Evolutionary conservation across 208 protist genomes (phyloP).

Genomic region (Tritrichomonas musculus): DNA sequence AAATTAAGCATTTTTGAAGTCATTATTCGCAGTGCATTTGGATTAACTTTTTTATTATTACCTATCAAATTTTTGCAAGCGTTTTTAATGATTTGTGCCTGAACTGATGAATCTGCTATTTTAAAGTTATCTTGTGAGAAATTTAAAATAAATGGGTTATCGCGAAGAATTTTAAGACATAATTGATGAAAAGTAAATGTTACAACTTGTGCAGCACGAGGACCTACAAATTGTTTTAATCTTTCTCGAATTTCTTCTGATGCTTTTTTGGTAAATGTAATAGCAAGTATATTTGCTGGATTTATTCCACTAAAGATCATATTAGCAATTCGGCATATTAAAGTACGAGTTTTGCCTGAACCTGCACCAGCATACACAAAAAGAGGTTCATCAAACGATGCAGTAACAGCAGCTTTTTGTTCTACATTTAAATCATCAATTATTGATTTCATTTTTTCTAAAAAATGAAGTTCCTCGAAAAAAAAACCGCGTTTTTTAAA

Average conservation of each 20-base stretch:
- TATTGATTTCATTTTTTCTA: not conserved
- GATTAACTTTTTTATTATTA: not conserved
- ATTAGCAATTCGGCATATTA: constrained; percentile 41
- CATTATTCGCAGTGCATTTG: not conserved
- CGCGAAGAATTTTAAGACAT: constrained; percentile 35
- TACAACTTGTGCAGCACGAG: not conserved
- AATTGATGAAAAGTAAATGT: constrained; percentile 40
- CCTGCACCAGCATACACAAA: constrained; percentile 39
- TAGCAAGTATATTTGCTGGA: constrained; percentile 42
- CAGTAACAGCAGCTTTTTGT: not conserved
- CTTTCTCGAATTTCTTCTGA: constrained; percentile 44
- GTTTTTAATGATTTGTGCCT: constrained; percentile 34
- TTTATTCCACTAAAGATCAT: constrained; percentile 35
- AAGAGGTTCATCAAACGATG: constrained; percentile 25
- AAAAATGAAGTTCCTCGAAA: not conserved
- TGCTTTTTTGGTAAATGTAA: constrained; percentile 47
- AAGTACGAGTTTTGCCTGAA: constrained; percentile 44
- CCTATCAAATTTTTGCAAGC: not conserved
- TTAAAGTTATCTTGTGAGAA: constrained; percentile 13
- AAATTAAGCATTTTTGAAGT: constrained; percentile 33
- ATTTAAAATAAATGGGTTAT: constrained; percentile 20
- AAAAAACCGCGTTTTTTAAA: too few species aligned
- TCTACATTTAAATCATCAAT: constrained; percentile 2
- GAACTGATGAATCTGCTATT: not conserved
- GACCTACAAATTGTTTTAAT: constrained; percentile 31